Conservation (phyloP, 257 asterid genomes). For the Ehretia macrophylla region DNA sequence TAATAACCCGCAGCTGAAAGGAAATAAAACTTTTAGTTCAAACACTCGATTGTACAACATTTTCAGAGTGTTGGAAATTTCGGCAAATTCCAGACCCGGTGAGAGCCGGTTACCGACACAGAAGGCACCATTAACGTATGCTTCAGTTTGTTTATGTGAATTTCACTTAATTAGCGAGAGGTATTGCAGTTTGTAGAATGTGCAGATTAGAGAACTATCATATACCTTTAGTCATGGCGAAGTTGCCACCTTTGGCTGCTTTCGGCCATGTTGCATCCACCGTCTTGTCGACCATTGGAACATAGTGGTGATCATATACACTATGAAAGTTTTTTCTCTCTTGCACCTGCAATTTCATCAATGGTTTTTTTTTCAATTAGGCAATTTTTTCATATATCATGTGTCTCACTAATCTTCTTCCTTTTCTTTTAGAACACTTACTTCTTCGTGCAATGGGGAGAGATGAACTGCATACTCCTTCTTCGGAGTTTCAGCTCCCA, state of each 20-base stretch:
- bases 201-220: not conserved
- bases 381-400: not conserved
- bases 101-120: no score
- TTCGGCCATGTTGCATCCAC: slow-evolving; percentile 34
- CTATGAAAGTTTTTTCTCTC: not conserved
- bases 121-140: no score
- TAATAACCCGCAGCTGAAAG: not conserved
- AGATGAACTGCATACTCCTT: slow-evolving; percentile 27
- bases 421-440: slow-evolving; percentile 24
- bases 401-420: no score
- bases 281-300: slow-evolving; percentile 34
- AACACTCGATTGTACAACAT: no score
- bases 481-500: slow-evolving; percentile 33
- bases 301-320: slow-evolving; percentile 11
- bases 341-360: slow-evolving; percentile 6
- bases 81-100: no score
- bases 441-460: slow-evolving; percentile 62
- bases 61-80: no score
- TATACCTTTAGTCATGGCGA: slow-evolving; percentile 22
- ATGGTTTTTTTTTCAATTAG: not conserved
- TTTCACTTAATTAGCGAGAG: no score
- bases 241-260: slow-evolving; percentile 23
- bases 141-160: no score
- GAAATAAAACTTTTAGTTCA: slow-evolving; percentile 11
- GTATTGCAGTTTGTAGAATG: no score